phyloP scores from a whole-genome alignment of 371 early-diverging fungal species.

The Rhizopus arrhizus region DNA sequence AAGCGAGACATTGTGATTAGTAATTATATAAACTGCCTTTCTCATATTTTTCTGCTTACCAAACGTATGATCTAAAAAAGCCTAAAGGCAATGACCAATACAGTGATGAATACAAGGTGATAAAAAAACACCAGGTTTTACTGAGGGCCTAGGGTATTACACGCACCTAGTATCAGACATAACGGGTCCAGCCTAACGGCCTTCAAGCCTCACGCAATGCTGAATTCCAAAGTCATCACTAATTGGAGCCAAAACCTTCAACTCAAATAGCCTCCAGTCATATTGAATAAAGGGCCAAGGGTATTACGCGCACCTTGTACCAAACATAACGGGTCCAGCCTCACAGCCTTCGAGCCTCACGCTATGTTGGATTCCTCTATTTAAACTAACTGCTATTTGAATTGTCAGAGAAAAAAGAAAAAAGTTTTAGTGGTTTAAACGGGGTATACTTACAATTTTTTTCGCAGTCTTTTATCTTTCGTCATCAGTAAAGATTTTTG shows the following conservation, averaged over 20 bases:
- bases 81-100: too few species aligned
- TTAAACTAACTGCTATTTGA: conserved; percentile 24
- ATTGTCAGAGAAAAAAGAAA: conserved; percentile 23
- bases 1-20: conserved; percentile 18
- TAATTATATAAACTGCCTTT: conserved; percentile 23
- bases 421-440: conserved; percentile 8
- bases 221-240: conserved; percentile 20
- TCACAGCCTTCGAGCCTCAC: conserved; percentile 24
- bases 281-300: conserved; percentile 21
- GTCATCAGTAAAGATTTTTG: too few species aligned
- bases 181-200: conserved; percentile 13
- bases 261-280: conserved; percentile 21
- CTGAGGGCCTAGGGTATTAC: too few species aligned
- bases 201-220: conserved; percentile 14
- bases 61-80: too few species aligned
- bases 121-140: too few species aligned
- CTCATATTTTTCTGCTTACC: conserved; percentile 23
- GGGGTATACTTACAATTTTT: too few species aligned
- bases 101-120: too few species aligned
- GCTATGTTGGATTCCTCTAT: conserved; percentile 25
- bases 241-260: conserved; percentile 22
- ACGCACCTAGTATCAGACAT: conserved; percentile 12
- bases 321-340: conserved; percentile 23
- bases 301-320: conserved; percentile 25
- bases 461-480: too few species aligned